Percentiles rank a stretch among this genome's conserved stretches.
Conservation (phyloP, 192 early-diverging fungal species). For the Phycomyces nitens region DNA sequence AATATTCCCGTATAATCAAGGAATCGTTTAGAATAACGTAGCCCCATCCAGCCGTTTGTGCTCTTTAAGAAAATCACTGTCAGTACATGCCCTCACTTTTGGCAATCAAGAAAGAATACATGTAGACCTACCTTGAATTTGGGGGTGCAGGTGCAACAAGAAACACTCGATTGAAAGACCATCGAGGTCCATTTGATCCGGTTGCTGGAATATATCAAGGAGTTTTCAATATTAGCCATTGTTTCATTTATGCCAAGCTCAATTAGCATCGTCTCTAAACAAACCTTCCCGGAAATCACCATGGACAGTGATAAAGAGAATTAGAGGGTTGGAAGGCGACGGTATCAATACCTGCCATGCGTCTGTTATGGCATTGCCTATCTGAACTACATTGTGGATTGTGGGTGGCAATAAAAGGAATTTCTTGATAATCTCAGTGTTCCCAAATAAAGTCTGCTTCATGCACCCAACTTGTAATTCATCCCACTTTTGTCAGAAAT, state of each 20-base stretch:
- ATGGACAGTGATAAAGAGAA: constrained; percentile 26
- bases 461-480: background rate
- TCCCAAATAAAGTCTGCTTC: constrained; percentile 10
- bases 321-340: constrained; percentile 14
- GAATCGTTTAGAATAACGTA: too few relatives aligned
- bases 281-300: constrained; percentile 30
- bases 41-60: too few relatives aligned
- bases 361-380: constrained; percentile 40
- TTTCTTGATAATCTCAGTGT: constrained; percentile 20
- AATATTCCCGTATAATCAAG: too few relatives aligned
- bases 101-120: too few relatives aligned
- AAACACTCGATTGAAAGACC: constrained; percentile 47
- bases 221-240: background rate
- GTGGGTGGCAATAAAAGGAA: constrained; percentile 34
- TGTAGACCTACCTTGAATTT: constrained; percentile 36
- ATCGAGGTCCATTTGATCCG: constrained; percentile 6
- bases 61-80: too few relatives aligned
- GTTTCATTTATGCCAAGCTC: too few relatives aligned
- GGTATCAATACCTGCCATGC: constrained; percentile 44
- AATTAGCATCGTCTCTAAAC: too few relatives aligned
- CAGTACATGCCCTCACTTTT: too few relatives aligned
- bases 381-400: constrained; percentile 37
- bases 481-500: too few relatives aligned
- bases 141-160: constrained; percentile 41
- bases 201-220: background rate